phyloP scores from a whole-genome alignment of 139 green algal genomes.

The Tetraselmis chui region DNA sequence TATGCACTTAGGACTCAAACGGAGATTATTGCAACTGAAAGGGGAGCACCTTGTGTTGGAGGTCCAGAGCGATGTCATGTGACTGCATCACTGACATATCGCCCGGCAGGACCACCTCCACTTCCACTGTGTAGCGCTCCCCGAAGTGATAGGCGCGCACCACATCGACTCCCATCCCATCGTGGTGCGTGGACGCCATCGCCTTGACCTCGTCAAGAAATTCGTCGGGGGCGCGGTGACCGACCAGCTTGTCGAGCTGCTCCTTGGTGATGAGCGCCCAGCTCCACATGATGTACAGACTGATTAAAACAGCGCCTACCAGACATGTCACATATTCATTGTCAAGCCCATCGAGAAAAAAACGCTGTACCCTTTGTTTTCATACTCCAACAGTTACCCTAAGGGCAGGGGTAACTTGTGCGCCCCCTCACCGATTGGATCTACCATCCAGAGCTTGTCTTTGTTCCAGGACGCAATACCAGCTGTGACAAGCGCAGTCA shows the following conservation, averaged over 20 bases:
- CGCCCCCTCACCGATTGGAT: constrained; percentile 5
- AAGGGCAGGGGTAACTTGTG: no score
- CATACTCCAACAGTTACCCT: no score
- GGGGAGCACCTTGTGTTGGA: constrained; percentile 65
- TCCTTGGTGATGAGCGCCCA: constrained; percentile 58
- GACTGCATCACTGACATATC: constrained; percentile 47
- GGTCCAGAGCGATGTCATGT: constrained; percentile 59
- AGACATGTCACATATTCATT: no score
- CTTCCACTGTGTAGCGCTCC: constrained; percentile 58
- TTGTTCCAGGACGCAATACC: background rate
- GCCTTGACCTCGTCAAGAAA: constrained; percentile 40
- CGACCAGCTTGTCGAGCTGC: constrained; percentile 69
- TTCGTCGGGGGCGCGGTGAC: constrained; percentile 36
- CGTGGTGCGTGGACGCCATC: constrained; percentile 45
- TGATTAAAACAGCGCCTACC: constrained; percentile 55
- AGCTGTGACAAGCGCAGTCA: constrained; percentile 5
- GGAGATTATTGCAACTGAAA: no score
- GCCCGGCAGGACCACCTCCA: constrained; percentile 61
- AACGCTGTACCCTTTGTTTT: no score
- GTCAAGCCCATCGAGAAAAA: no score
- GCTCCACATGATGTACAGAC: constrained; percentile 53
- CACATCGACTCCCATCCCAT: constrained; percentile 24
- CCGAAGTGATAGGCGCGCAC: constrained; percentile 35
- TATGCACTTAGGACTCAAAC: no score
- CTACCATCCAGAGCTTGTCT: background rate